Base-by-base conservation (phyloP, 306 rosid genomes). In the Rosa persica region DNA sequence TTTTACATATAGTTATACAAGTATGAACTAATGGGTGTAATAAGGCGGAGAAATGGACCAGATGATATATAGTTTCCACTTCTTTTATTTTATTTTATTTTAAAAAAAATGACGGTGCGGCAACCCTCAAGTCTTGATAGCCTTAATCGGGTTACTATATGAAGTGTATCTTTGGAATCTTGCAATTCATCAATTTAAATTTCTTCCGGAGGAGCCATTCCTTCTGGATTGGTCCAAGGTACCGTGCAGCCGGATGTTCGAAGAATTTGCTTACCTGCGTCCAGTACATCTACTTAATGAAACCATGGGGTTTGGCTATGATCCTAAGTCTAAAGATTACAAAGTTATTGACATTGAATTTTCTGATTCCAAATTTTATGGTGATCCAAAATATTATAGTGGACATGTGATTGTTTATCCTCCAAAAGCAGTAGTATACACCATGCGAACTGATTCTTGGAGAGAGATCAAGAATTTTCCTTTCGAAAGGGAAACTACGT, bases 231-330 rank as follows among this genome's bases (percentile, higher is more conserved):
- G 48, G 71, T 30, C 65, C 25, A 23, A 58, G 23, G 60, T 54
- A 54, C 58, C 23, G 0, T 11, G 3, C 11, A 17, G 23, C 23
- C 2, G 0, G 17, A 20, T 30, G 36, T 30, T 20, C 17, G 10
- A 20, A 58, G 25, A 8, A 15, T 0, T 0, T 20, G 6, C 5
- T 2, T 66, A 67, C 16, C 15, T 4, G 6, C 9, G 12, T 48
- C 52, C 72, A 20, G 0, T 0, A 7, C 1, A 4, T 20, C 27
- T 4, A 2, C 12, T 64, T 8, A 0, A 0, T 4, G 5, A 20
- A 2, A 5, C 36, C 8, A 25, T 55, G 22, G 78, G 68, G 44
- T 74, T 74, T 40, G 78, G 78, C 36, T 57, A 74, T 23, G 68
- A 40, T 42, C 6, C 68, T 4, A 39, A 15, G 23, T 13, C 55